These are phyloP conservation scores for Dictyostelium brefeldianum DNA, from an alignment of 78 protist genomes.

Conservation along the genomic window DNA sequence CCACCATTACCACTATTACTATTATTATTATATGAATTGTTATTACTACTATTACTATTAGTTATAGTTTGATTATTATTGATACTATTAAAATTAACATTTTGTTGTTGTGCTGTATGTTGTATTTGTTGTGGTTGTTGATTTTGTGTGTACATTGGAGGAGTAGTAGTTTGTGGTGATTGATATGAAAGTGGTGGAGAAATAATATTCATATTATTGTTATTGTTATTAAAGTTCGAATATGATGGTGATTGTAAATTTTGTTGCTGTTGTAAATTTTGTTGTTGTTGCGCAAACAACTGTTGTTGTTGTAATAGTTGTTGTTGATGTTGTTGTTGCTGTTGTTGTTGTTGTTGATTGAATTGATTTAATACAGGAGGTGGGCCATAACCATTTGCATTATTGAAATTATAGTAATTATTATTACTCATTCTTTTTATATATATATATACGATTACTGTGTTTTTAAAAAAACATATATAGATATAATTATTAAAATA, in stretches of 20 bases:
- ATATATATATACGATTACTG: background rate
- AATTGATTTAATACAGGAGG: background rate
- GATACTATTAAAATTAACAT: background rate
- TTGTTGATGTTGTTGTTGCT: background rate
- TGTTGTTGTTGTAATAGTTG: background rate
- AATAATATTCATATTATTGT: background rate
- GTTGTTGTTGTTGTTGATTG: background rate
- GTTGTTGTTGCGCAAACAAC: background rate
- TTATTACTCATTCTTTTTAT: constrained; percentile 10
- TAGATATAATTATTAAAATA: too few species aligned
- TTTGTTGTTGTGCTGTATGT: background rate
- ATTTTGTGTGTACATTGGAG: too few species aligned
- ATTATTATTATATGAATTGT: background rate
- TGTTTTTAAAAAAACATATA: background rate
- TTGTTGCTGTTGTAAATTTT: background rate
- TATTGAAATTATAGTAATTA: background rate
- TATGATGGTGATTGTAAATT: background rate
- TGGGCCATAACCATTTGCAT: background rate
- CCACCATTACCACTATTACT: background rate
- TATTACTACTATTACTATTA: background rate
- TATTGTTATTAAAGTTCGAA: too few species aligned
- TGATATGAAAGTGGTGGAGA: too few species aligned
- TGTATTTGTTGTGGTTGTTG: background rate
- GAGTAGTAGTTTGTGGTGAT: too few species aligned
- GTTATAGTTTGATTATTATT: background rate